Percentiles rank a stretch among this genome's conserved stretches.
Evolutionary conservation across 352 stramenopile species (phyloP).

Genomic region (Phytophthora sansomeana): DNA sequence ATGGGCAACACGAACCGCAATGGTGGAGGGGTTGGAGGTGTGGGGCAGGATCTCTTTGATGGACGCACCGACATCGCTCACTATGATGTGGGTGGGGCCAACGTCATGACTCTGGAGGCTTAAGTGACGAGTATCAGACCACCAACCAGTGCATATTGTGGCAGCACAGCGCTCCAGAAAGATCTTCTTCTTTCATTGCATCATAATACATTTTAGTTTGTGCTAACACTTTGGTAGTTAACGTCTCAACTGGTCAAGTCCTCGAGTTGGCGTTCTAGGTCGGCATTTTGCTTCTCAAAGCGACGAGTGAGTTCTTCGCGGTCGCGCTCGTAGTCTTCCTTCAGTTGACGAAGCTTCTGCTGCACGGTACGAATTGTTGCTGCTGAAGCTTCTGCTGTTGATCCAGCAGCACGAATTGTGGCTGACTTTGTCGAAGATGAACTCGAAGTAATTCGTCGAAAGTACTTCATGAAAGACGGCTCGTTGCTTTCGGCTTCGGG

Average conservation of each 20-base stretch:
- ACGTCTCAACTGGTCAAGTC: slow-evolving; percentile 29
- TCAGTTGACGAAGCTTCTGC: slow-evolving; percentile 61
- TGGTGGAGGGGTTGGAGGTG: slow-evolving; percentile 21
- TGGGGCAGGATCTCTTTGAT: slow-evolving; percentile 62
- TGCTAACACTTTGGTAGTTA: slow-evolving; percentile 6
- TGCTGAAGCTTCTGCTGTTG: slow-evolving; percentile 23
- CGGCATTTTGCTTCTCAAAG: slow-evolving; percentile 57
- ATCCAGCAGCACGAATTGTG: slow-evolving; percentile 37
- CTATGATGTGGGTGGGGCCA: slow-evolving; percentile 82
- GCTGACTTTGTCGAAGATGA: slow-evolving; percentile 21
- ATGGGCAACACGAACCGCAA: slow-evolving; percentile 16
- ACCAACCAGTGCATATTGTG: not conserved
- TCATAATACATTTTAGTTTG: slow-evolving; percentile 27
- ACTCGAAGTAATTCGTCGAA: slow-evolving; percentile 51
- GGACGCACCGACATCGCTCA: slow-evolving; percentile 74
- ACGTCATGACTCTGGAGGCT: slow-evolving; percentile 85
- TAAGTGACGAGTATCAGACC: slow-evolving; percentile 25
- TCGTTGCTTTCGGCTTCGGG: slow-evolving; percentile 40
- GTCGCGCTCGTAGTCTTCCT: slow-evolving; percentile 61
- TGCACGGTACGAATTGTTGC: slow-evolving; percentile 38
- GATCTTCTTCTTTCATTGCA: slow-evolving; percentile 1
- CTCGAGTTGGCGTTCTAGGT: slow-evolving; percentile 63
- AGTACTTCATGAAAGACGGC: slow-evolving; percentile 90
- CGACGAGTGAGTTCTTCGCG: slow-evolving; percentile 41
- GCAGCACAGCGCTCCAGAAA: not conserved